Base-by-base conservation (phyloP, 805 yeast species). In the Cyberlindnera veronae region DNA sequence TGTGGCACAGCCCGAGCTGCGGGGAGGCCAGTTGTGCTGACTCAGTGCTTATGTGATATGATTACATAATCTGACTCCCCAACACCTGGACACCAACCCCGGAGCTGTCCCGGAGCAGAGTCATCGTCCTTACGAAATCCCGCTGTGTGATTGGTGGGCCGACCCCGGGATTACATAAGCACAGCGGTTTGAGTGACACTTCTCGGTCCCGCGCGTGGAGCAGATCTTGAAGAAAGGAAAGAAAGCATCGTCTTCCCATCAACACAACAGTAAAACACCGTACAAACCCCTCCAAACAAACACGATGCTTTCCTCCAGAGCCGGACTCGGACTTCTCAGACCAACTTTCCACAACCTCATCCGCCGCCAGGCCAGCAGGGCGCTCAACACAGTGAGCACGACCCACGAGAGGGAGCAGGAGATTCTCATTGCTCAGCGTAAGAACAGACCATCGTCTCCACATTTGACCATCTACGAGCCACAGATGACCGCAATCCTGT, bases 401-500 rank as follows among this genome's bases (percentile, higher is more conserved):
- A 67, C 86, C 26, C 70, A 72, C 30, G 76, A 68, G 19, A 77
- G 78, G 51, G 95, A 84, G 55, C 75, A 84, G 50, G 75, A 74
- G 26, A 72, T 89, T 41, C 74, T 91, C 47, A 73, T 78, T 41
- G 79, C 80, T 39, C 98, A 91, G 72, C 80, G 99, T 66, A 76
- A 72, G 51, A 76, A 79, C 68, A 82, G 99, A 69, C 98, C 98
- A 24, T 67, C 76, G 13, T 88, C 96, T 22, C 98, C 98, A 41
- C 95, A 91, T 64, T 72, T 91, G 60, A 68, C 80, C 46, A 90
- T 93, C 61, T 91, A 91, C 71, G 74, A 90, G 69, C 95, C 95
- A 32, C 97, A 93, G 70, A 61, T 91, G 50, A 86, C 98, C 18
- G 77, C 84, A 84, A 67, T 76, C 46, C 61, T 93, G 60, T 89